Evolutionary conservation across 805 yeast species (phyloP), one percentile per base, ranked within the genome.

Genomic region (Ogataea pini): DNA sequence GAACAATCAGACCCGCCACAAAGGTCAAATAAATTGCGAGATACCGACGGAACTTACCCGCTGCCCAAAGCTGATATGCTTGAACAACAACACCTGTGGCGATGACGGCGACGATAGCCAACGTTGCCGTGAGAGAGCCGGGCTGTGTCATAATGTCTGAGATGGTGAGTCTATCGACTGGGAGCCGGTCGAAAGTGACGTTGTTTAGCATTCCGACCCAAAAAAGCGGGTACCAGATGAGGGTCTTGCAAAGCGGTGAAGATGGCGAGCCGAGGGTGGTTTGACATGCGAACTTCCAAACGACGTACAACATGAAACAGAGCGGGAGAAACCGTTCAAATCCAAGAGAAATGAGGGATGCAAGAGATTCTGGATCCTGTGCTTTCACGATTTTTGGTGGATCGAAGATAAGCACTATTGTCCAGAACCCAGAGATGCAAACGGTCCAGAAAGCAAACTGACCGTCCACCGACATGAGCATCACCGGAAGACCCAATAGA

Each of bases 181-280:
- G 96, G 9, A 92, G 68, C 51, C 91, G 71, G 61, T 90, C 98
- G 68, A 92, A 89, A 0, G 96, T 89, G 58, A 88, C 76, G 66
- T 89, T 91, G 64, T 91, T 90, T 59, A 90, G 73, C 28, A 87
- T 75, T 1, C 97, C 96, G 2, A 87, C 58, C 95, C 96, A 89
- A 61, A 86, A 86, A 2, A 85, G 72, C 0, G 91, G 86, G 53
- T 86, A 86, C 94, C 96, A 91, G 24, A 80, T 63, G 0, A 80
- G 33, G 0, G 77, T 57, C 38, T 81, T 65, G 46, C 68, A 67
- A n/a, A 77, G 29, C 7, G 76, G 70, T 2, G 80, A 76, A 0
- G 65, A 54, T 19, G 60, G 62, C 1, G 47, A 20, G 12, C 62
- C 25, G 29, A 83, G 67, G 0, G 90, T 83, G 34, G 77, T 69